Evolutionary conservation across 2,329 filamentous ascomycete genomes (phyloP).

Genomic region (Fusarium graminum): DNA sequence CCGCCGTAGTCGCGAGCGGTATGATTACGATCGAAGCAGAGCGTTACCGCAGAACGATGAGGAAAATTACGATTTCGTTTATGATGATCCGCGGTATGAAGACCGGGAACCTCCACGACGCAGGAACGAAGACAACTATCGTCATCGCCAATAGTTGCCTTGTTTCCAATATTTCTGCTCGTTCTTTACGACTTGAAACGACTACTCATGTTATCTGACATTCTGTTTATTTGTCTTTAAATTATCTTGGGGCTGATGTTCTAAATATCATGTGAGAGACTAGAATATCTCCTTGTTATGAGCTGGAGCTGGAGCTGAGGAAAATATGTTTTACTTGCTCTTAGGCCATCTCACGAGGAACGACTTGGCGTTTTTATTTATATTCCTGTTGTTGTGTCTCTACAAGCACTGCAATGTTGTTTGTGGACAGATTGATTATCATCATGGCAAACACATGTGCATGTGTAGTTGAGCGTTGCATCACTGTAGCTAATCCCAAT

Average conservation of each 20-base stretch:
- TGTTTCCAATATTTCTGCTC: background rate
- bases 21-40: conserved; percentile 39
- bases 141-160: conserved; percentile 39
- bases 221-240: conserved; percentile 2
- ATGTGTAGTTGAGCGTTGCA: background rate
- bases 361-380: conserved; percentile 23
- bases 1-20: conserved; percentile 25
- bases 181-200: conserved; percentile 26
- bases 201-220: conserved; percentile 12
- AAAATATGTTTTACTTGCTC: conserved; percentile 1
- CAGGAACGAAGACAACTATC: conserved; percentile 47
- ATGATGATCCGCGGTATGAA: conserved; percentile 50
- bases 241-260: background rate
- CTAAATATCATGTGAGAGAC: background rate
- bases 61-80: conserved; percentile 50
- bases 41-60: conserved; percentile 42
- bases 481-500: background rate
- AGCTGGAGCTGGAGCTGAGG: background rate
- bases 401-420: conserved; percentile 1
- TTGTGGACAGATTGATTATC: background rate
- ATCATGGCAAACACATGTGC: background rate
- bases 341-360: conserved; percentile 34
- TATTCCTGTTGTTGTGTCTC: background rate
- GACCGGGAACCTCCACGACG: conserved; percentile 44
- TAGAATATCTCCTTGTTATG: conserved; percentile 10